phyloP scores from a whole-genome alignment of 2,329 filamentous ascomycete species.

The Fusarium sp. region DNA sequence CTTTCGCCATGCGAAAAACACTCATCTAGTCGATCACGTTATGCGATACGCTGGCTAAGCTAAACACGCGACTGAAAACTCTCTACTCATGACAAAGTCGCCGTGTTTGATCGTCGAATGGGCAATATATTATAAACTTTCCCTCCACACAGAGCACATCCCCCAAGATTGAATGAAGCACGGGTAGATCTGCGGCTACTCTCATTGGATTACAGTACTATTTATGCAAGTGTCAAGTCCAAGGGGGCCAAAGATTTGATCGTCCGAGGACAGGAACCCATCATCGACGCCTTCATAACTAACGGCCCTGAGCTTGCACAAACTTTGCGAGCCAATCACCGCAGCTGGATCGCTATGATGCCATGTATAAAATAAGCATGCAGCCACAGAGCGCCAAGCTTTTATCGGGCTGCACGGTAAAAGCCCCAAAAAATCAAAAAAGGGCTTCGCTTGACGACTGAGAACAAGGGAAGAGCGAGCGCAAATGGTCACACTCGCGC shows the following conservation, averaged over 20 bases:
- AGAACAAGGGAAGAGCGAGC: too few relatives aligned
- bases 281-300: constrained; percentile 6
- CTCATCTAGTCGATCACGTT: not conserved
- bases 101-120: not conserved
- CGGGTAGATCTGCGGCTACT: constrained; percentile 29
- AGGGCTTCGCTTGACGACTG: constrained; percentile 37
- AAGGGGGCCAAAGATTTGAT: constrained; percentile 6
- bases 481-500: not conserved
- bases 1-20: not conserved
- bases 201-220: not conserved
- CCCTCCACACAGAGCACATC: constrained; percentile 3
- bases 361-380: constrained; percentile 39
- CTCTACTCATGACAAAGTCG: not conserved
- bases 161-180: constrained; percentile 4
- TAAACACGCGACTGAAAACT: too few relatives aligned
- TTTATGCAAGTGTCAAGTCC: not conserved
- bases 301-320: not conserved
- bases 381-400: constrained; percentile 44
- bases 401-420: constrained; percentile 44
- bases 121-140: not conserved
- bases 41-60: too few relatives aligned
- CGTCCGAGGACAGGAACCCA: not conserved
- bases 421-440: too few relatives aligned
- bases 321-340: constrained; percentile 17
- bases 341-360: constrained; percentile 18